Percentiles rank a stretch among this genome's conserved stretches.
Conservation (phyloP, 495 filamentous ascomycete genomes). For the Trichoderma virens region DNA sequence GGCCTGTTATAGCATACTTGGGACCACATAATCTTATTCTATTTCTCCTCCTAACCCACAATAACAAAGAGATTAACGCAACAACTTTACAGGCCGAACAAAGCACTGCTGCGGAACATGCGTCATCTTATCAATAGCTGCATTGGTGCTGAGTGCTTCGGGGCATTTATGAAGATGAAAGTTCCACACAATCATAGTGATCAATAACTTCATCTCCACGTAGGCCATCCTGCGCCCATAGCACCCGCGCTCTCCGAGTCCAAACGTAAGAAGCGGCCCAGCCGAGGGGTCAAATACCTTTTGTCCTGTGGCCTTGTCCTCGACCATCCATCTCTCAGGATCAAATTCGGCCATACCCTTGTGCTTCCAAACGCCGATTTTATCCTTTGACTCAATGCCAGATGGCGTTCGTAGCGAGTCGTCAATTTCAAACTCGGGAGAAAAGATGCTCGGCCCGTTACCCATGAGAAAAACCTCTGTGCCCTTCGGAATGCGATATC, state of each 20-base stretch:
- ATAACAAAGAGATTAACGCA: too few species aligned
- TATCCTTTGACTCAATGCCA: conserved; percentile 11
- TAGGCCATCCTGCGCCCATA: conserved; percentile 17
- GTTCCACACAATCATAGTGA: too few species aligned
- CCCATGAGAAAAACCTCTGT: conserved; percentile 22
- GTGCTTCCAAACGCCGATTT: conserved; percentile 12
- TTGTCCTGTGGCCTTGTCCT: conserved; percentile 12
- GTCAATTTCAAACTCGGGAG: conserved; percentile 12
- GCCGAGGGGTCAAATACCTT: conserved; percentile 21
- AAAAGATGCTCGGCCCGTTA: conserved; percentile 19
- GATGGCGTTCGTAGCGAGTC: conserved; percentile 15
- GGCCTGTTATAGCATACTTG: too few species aligned
- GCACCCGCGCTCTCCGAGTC: conserved; percentile 25
- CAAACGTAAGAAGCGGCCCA: conserved; percentile 24
- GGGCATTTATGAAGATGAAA: too few species aligned
- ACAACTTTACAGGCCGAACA: too few species aligned
- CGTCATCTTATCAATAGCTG: too few species aligned
- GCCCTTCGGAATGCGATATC: conserved; percentile 27
- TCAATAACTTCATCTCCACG: too few species aligned
- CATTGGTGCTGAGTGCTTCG: too few species aligned
- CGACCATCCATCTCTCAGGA: conserved; percentile 25
- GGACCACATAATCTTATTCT: too few species aligned
- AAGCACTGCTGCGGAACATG: too few species aligned
- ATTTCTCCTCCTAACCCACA: too few species aligned
- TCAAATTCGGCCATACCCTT: conserved; percentile 20